Conservation (phyloP, 306 rosid genomes). For the Fragaria ananassa region DNA sequence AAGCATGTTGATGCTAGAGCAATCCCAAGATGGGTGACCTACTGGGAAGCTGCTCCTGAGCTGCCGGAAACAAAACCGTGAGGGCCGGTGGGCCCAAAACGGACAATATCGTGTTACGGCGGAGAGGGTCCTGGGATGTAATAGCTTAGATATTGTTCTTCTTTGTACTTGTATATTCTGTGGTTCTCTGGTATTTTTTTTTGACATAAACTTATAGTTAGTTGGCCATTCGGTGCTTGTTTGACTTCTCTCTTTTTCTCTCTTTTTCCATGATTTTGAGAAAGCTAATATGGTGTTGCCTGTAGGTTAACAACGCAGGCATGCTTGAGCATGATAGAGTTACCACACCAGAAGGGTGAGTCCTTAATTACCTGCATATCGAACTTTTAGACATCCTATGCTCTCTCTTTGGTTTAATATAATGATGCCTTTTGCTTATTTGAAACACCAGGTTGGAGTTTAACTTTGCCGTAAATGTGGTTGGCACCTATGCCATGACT, state of each 20-base stretch:
- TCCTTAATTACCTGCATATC: conserved; percentile 1
- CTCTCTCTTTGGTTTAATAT: neutral
- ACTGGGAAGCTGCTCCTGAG: too few relatives aligned
- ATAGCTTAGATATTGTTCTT: neutral
- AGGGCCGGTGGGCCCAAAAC: too few relatives aligned
- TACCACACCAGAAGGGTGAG: conserved; percentile 84
- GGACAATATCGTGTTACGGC: too few relatives aligned
- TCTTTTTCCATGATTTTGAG: neutral
- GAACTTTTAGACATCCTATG: neutral
- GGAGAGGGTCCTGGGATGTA: too few relatives aligned
- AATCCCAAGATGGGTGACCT: too few relatives aligned
- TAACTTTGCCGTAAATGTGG: conserved; percentile 76
- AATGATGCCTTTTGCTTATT: neutral
- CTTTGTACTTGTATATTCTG: neutral
- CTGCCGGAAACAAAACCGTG: too few relatives aligned
- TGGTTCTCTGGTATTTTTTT: neutral
- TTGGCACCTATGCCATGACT: conserved; percentile 72
- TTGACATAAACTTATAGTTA: neutral
- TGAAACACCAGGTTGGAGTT: conserved; percentile 62
- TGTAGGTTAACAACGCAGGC: conserved; percentile 92
- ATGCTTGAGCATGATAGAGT: conserved; percentile 61
- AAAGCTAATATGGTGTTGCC: conserved; percentile 27
- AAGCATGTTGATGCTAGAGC: too few relatives aligned
- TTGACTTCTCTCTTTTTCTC: neutral
- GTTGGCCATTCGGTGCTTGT: neutral